Evolutionary conservation across 768 basidiomycete species (phyloP), one percentile per base, ranked within the genome.

Genomic region (Exidia glandulosa): DNA sequence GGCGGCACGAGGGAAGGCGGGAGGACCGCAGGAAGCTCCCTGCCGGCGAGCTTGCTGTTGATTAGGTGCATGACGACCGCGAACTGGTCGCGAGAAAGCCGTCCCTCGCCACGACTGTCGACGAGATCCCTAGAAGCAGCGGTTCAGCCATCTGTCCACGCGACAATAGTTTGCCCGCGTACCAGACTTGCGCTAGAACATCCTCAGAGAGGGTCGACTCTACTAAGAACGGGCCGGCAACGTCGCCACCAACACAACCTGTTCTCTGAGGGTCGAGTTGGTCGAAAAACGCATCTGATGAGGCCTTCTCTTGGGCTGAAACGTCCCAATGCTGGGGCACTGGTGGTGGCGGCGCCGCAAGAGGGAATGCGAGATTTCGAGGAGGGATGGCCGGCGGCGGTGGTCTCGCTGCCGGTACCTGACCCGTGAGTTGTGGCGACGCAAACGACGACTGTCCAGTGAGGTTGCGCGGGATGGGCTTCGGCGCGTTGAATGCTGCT

Each of bases 1-100:
- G 94, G 94, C 6, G 96, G 96, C 5, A 96, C 70, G 52, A 98
- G 76, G 33, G 84, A 80, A 36, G 71, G 72, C 3, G 93, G 91
- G 31, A 99, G 75, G n/a, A 72, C 69, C 0, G 76, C 66, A 0
- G 92, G 91, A 50, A 96, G 72, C 2, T 88, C 86, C 62, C 82
- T 83, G 19, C 95, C 94, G 6, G 81, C 78, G 9, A 96, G 74
- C 71, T 87, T 92, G 67, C 81, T 81, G 72, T 90, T 89, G 66
- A 99, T 97, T 34, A 99, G 80, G 73, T 95, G 83, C 84, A 94
- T 84, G 3, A 94, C 96, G 50, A 98, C 87, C 7, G 96, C 95
- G 71, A 99, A 98, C 14, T 93, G 91, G 56, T 97, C 94, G 57
- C 85, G 81, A 3, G 86, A 93, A 55, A 99, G 77, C 59, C 79